Conservation (phyloP, 345 rosid species). For the Gossypium australe region DNA sequence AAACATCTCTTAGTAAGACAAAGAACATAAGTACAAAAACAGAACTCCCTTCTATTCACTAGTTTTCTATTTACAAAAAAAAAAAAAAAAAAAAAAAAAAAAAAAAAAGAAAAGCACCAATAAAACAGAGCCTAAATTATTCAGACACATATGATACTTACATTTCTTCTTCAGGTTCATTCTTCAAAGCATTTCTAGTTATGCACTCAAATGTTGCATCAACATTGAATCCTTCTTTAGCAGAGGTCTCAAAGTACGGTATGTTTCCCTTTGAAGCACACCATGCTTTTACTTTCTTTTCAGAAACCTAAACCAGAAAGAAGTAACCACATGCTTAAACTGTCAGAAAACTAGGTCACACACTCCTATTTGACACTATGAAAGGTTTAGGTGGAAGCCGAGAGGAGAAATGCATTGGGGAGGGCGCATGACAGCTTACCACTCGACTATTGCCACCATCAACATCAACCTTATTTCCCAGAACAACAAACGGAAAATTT, state of each 20-base stretch:
- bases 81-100: no score
- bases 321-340: background rate
- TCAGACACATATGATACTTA: conserved; percentile 21
- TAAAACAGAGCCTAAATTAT: background rate
- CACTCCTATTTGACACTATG: background rate
- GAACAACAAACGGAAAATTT: conserved; percentile 77
- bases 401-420: background rate
- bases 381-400: background rate
- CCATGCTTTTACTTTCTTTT: conserved; percentile 1
- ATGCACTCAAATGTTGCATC: background rate
- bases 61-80: background rate
- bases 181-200: background rate
- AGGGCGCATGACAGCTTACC: conserved; percentile 36
- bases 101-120: no score
- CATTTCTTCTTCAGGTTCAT: conserved; percentile 3
- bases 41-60: background rate
- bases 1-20: background rate
- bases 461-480: conserved; percentile 77
- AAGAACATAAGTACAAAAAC: background rate
- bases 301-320: background rate
- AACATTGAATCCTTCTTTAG: background rate
- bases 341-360: background rate
- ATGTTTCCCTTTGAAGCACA: background rate
- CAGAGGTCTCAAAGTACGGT: background rate
- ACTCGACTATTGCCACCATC: conserved; percentile 84